Conservation (phyloP, 73 alveolate species). For the Paramecium pentaurelia region DNA sequence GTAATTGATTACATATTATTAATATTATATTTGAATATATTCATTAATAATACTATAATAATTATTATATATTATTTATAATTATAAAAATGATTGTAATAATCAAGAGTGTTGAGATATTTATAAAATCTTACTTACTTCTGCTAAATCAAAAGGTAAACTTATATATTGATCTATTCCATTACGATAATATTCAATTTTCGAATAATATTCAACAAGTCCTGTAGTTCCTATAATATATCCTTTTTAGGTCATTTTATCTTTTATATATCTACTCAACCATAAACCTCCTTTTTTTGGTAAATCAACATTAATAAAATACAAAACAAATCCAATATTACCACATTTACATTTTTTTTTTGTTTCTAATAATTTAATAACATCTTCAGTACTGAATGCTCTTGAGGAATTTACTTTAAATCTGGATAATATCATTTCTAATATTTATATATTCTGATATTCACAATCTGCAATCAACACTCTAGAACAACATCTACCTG, state of each 20-base stretch:
- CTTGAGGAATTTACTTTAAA: background rate
- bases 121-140: background rate
- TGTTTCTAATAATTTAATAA: background rate
- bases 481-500: conserved; percentile 23
- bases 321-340: conserved; percentile 28
- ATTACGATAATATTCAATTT: conserved; percentile 21
- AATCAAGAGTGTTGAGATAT: background rate
- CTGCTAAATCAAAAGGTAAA: conserved; percentile 26
- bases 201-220: background rate
- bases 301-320: conserved; percentile 35
- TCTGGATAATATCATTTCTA: background rate
- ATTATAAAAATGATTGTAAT: too few species aligned
- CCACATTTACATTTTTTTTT: conserved; percentile 37
- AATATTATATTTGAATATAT: too few species aligned
- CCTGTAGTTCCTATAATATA: conserved; percentile 37
- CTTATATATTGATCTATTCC: conserved; percentile 44
- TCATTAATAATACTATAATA: too few species aligned
- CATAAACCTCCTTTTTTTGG: conserved; percentile 39
- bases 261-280: conserved; percentile 6
- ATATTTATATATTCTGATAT: conserved; percentile 18
- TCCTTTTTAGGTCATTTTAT: background rate
- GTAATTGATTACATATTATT: background rate
- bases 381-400: conserved; percentile 41
- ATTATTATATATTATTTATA: too few species aligned
- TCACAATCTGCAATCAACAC: conserved; percentile 39